These are phyloP conservation scores for Hymenotorrendiella dingleyae DNA, from an alignment of 2,329 filamentous ascomycete genomes.

Conservation along the genomic window DNA sequence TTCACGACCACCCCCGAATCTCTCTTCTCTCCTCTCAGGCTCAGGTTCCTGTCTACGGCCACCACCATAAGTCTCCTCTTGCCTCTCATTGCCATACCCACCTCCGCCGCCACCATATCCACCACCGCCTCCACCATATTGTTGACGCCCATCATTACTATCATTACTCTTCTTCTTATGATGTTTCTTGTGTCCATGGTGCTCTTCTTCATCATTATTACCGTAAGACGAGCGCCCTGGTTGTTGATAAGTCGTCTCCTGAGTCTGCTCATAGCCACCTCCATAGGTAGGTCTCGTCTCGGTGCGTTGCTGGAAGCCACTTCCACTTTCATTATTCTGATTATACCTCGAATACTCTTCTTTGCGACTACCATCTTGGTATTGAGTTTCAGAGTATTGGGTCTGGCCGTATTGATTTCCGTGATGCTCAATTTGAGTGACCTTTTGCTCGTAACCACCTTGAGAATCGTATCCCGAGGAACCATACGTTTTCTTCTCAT, in stretches of 20 bases:
- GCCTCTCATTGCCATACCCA: conserved; percentile 3
- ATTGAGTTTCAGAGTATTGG: conserved; percentile 46
- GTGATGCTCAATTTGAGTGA: conserved; percentile 55
- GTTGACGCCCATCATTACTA: conserved; percentile 10
- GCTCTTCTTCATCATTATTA: conserved; percentile 25
- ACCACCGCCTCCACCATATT: conserved; percentile 8
- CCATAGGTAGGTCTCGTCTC: conserved; percentile 44
- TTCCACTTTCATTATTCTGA: conserved; percentile 37
- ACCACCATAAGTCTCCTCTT: conserved; percentile 1
- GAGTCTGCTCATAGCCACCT: conserved; percentile 52
- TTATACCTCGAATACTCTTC: conserved; percentile 59
- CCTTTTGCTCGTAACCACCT: conserved; percentile 54
- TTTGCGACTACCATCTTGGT: conserved; percentile 49
- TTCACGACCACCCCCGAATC: no score
- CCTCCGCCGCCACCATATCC: conserved; percentile 7
- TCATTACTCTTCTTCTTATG: conserved; percentile 27
- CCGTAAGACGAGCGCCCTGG: conserved; percentile 31
- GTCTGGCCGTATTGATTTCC: conserved; percentile 26
- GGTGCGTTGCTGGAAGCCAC: conserved; percentile 51
- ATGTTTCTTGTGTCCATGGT: no score
- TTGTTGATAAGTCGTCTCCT: conserved; percentile 44
- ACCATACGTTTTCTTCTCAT: conserved; percentile 48
- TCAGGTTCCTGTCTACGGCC: no score
- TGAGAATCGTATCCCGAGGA: conserved; percentile 50
- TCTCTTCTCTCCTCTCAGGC: no score